Conservation (phyloP, 192 early-diverging fungal species). For the Umbelopsis vinacea region DNA sequence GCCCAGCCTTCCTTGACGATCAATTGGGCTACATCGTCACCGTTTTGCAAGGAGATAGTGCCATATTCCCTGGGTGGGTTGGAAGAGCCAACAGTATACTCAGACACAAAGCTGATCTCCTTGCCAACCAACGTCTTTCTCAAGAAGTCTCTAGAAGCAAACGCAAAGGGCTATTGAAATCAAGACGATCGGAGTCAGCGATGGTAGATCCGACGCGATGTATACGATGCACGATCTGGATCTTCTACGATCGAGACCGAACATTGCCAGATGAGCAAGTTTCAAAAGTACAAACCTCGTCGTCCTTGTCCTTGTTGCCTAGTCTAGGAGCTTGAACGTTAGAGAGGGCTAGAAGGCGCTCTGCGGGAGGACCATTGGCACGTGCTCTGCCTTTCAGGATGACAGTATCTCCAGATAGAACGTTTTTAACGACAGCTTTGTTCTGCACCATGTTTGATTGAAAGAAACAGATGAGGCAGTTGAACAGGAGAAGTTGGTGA, state of each 20-base stretch:
- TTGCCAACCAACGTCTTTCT: slow-evolving; percentile 88
- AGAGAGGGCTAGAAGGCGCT: slow-evolving; percentile 81
- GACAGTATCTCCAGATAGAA: slow-evolving; percentile 92
- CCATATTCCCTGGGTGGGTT: slow-evolving; percentile 73
- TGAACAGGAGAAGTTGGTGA: background rate
- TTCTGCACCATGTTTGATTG: slow-evolving; percentile 27
- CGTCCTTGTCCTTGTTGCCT: slow-evolving; percentile 78
- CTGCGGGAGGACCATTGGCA: slow-evolving; percentile 81
- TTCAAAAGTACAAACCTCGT: slow-evolving; percentile 71
- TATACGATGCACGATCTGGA: background rate
- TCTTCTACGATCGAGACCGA: background rate
- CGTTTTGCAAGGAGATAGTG: slow-evolving; percentile 48
- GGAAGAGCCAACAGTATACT: slow-evolving; percentile 74
- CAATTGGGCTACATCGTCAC: slow-evolving; percentile 71
- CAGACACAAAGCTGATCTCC: slow-evolving; percentile 81
- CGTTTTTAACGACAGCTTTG: slow-evolving; percentile 83
- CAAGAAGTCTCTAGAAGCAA: slow-evolving; percentile 88
- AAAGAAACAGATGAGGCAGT: slow-evolving; percentile 4
- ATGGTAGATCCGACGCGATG: background rate
- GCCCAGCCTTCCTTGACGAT: slow-evolving; percentile 86
- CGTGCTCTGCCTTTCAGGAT: slow-evolving; percentile 82
- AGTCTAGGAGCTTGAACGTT: slow-evolving; percentile 85
- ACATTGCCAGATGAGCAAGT: slow-evolving; percentile 4
- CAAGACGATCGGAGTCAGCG: slow-evolving; percentile 17
- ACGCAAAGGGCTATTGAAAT: slow-evolving; percentile 68